Base-by-base conservation (phyloP, 1,139 yeast genomes). In the Lodderomyces oxycetoniae region DNA sequence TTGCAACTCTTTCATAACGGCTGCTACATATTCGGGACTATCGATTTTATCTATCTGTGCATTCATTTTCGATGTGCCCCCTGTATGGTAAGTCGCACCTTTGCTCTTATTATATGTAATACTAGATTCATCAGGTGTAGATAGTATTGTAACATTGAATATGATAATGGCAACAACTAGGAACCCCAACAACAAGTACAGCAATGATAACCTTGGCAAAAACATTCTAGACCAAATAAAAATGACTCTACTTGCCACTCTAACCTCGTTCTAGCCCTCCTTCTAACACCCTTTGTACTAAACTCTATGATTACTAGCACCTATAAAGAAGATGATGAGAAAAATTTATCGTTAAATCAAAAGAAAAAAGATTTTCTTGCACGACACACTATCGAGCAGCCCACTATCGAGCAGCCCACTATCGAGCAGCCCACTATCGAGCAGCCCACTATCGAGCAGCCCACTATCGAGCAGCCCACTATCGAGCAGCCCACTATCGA, bases 1-100 rank as follows among this genome's bases (percentile, higher is more conserved):
- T 28, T 42, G 36, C 4, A 49, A 13, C 21, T 49, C 53, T 14
- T 38, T 31, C 23, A 41, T 31, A 24, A 50, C 32, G 2, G 26
- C 28, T 3, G 13, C n/a, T 26, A 37, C 19, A 30, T 31, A 33
- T 34, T 35, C 37, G 19, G 34, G 39, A 27, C 39, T 38, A 27
- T 40, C 45, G 9, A 39, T 31, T 17, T 42, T 38, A 28, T 33
- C 33, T 14, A 42, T 25, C 12, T 42, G 43, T 12, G 41, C 32
- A 31, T 42, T 43, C 4, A 42, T 21, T 4, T 35, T 17, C 6
- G 37, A 32, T 10, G 34, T 30, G 6, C 37, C 39, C 23, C 44
- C 34, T 20, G 42, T 38, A 26, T 15, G 35, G 35, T 41, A 41
- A 24, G 38, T 41, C 14, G 38, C 41, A 12, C 39, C 40, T 22